Conservation (phyloP, 2,329 filamentous ascomycete genomes). For the Thielaviopsis populi region DNA sequence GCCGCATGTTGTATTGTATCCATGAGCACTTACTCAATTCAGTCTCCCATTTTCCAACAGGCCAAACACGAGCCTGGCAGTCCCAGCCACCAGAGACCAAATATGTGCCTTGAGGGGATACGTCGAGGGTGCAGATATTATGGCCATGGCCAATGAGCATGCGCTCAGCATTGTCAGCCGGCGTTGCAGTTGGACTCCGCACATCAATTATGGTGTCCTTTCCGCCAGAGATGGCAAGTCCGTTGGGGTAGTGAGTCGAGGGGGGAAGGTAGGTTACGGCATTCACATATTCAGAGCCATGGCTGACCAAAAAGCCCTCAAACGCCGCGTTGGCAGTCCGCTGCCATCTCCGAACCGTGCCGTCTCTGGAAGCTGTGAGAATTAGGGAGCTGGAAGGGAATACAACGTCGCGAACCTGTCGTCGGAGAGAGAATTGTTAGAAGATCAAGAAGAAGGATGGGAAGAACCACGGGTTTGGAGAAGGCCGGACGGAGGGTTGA, state of each 20-base stretch:
- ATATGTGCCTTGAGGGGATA: constrained; percentile 53
- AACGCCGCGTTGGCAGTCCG: constrained; percentile 45
- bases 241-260: constrained; percentile 52
- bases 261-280: constrained; percentile 62
- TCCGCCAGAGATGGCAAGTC: constrained; percentile 73
- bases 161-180: constrained; percentile 66
- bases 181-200: constrained; percentile 50
- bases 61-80: constrained; percentile 73
- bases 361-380: constrained; percentile 80
- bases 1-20: neutral
- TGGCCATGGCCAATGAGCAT: constrained; percentile 72
- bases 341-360: constrained; percentile 77
- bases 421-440: neutral
- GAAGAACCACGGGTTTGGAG: constrained; percentile 16
- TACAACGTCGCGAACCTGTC: constrained; percentile 69
- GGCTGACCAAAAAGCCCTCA: constrained; percentile 62
- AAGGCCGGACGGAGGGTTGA: neutral
- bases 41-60: constrained; percentile 69
- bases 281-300: constrained; percentile 79
- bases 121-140: constrained; percentile 79
- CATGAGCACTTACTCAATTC: constrained; percentile 30
- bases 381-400: constrained; percentile 60
- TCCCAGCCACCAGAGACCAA: constrained; percentile 94
- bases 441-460: neutral
- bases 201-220: constrained; percentile 90